A percentile compares a stretch with the other conserved stretches of the same genome.
These are phyloP conservation scores for Gamarada debralockiae DNA, from an alignment of 495 filamentous ascomycete genomes.

Conservation along the genomic window DNA sequence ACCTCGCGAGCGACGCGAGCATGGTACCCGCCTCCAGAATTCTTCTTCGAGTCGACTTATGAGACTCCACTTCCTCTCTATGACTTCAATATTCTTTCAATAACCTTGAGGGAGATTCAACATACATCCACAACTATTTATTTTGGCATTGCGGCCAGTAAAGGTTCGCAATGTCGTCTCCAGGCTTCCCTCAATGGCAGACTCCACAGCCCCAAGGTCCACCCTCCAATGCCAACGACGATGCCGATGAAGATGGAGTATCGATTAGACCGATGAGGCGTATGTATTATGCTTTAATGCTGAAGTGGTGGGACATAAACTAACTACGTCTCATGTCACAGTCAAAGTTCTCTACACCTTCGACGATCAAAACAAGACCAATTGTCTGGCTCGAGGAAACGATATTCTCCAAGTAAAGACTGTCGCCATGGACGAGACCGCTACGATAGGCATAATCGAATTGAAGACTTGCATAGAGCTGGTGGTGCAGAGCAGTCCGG, in stretches of 20 bases:
- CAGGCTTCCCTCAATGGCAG: conserved; percentile 2
- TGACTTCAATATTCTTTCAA: conserved; percentile 14
- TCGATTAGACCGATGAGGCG: conserved; percentile 48
- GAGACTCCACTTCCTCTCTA: background rate
- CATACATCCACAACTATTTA: background rate
- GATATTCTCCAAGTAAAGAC: conserved; percentile 76
- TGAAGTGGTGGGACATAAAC: background rate
- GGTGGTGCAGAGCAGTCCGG: conserved; percentile 72
- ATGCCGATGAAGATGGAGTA: conserved; percentile 36
- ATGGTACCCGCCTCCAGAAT: conserved; percentile 18
- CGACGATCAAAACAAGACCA: conserved; percentile 82
- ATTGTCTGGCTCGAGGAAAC: conserved; percentile 88
- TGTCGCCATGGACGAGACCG: conserved; percentile 68
- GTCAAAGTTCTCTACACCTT: conserved; percentile 98
- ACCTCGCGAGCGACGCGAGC: conserved; percentile 12
- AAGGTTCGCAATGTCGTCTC: conserved; percentile 23
- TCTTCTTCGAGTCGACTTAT: conserved; percentile 2
- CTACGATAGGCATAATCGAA: conserved; percentile 80
- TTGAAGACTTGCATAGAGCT: conserved; percentile 88
- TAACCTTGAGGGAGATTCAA: conserved; percentile 10
- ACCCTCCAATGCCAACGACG: background rate
- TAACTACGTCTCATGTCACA: conserved; percentile 31
- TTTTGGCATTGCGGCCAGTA: conserved; percentile 15
- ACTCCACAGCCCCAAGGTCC: conserved; percentile 3
- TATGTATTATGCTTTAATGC: conserved; percentile 25